Evolutionary conservation across 345 rosid species (phyloP).

Genomic region (Brassica rapa): DNA sequence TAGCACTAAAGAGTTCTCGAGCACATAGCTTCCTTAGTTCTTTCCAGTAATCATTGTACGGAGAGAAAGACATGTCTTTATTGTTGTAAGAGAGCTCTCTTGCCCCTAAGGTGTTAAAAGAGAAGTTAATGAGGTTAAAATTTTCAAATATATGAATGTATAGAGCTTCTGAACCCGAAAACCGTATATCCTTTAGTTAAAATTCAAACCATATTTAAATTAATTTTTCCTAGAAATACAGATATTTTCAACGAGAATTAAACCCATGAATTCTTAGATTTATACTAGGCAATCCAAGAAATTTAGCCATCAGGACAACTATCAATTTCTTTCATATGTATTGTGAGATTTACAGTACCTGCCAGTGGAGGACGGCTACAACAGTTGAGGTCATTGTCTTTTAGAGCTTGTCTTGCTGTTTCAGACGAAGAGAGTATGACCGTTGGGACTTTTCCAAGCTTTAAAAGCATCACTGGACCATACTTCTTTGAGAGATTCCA

Average conservation of each 20-base stretch:
- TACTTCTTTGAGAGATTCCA: slow-evolving; percentile 35
- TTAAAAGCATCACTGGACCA: slow-evolving; percentile 41
- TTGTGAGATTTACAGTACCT: slow-evolving; percentile 2
- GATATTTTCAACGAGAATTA: background rate
- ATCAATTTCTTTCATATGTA: background rate
- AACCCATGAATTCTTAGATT: background rate
- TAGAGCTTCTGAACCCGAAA: background rate
- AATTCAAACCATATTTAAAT: too few species aligned
- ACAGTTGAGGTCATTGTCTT: slow-evolving; percentile 19
- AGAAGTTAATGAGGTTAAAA: background rate
- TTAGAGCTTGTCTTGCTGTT: slow-evolving; percentile 27
- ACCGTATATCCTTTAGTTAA: background rate
- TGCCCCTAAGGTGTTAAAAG: background rate
- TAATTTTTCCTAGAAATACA: background rate
- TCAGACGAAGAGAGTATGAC: slow-evolving; percentile 35
- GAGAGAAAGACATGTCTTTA: background rate
- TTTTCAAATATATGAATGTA: too few species aligned
- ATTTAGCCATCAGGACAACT: background rate
- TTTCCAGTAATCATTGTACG: background rate
- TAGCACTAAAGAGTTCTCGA: background rate
- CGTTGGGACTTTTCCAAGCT: slow-evolving; percentile 36
- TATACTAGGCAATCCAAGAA: background rate
- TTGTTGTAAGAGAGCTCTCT: background rate
- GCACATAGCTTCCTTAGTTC: background rate
- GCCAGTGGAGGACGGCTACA: slow-evolving; percentile 29